Base-by-base conservation (phyloP, 139 green algal genomes). In the Chlamydomonas sp. region DNA sequence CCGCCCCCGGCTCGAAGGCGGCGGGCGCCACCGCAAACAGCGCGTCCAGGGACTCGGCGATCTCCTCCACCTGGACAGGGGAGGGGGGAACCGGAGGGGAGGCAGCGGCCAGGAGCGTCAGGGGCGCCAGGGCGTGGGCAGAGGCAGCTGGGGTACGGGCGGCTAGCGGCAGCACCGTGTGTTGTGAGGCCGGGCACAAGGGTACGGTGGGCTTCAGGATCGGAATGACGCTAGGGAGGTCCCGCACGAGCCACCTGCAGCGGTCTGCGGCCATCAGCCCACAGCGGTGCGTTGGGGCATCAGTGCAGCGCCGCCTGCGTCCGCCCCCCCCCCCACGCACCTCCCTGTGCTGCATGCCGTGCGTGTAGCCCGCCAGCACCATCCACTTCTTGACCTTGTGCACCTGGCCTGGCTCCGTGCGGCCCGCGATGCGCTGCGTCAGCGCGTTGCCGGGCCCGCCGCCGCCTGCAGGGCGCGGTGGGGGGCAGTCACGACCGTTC, bases 331-430 rank as follows among this genome's bases (percentile, higher is more conserved):
- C 3, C 60, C 17, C 2, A 12, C 77, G 8, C 77, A 85, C 68
- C 57, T 85, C 79, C 2, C 57, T 6, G 5, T 31, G 49, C 1
- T 57, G 66, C 77, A 89, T 66, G 14, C 85, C 85, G 67, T 89
- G 67, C 4, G 75, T 7, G 58, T 76, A 84, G 12, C 61, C 67
- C 59, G 80, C 3, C 60, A 89, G 58, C 60, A 85, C 64, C 77
- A 85, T 8, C 77, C 77, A 89, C 66, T 79, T 84, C 85, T 85
- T 84, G 15, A 89, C 17, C 1, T 49, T 15, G 67, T 63, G 59
- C 67, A 89, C 77, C 2, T 73, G 62, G 0, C 57, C 31, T 0
- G 68, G 67, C 59, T 89, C 77, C 1, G 78, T 81, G 66, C 77
- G 66, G 3, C 78, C 31, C 14, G 16, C 78, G 18, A 84, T 71